These are phyloP conservation scores for Aureobasidium lini DNA, from an alignment of 2,329 filamentous ascomycete species.

Conservation along the genomic window DNA sequence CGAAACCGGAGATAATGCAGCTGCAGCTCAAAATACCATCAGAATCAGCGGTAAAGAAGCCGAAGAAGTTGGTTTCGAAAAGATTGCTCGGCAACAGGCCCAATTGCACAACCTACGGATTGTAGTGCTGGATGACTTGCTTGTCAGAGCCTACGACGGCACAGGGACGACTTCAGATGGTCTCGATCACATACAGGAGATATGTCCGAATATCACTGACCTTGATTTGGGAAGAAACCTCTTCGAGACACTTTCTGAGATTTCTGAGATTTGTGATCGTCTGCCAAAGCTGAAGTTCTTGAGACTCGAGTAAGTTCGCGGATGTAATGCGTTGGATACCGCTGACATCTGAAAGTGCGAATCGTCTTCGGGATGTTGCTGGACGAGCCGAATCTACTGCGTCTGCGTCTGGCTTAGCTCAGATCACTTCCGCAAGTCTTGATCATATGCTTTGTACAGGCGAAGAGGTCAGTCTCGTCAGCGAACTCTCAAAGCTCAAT, in stretches of 20 bases:
- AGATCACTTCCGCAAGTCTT: slow-evolving; percentile 22
- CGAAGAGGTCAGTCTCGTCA: slow-evolving; percentile 23
- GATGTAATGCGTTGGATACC: not conserved
- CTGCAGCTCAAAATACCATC: slow-evolving; percentile 41
- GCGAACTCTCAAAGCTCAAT: not conserved
- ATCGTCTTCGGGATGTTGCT: slow-evolving; percentile 49
- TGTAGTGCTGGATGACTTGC: slow-evolving; percentile 72
- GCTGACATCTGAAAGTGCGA: slow-evolving; percentile 50
- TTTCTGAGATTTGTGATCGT: slow-evolving; percentile 63
- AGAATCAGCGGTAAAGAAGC: slow-evolving; percentile 74
- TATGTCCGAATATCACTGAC: slow-evolving; percentile 57
- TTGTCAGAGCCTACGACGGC: slow-evolving; percentile 11
- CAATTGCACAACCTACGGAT: slow-evolving; percentile 69
- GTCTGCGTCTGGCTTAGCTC: slow-evolving; percentile 11
- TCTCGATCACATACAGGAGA: slow-evolving; percentile 20
- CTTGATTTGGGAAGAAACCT: slow-evolving; percentile 82
- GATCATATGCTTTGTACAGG: slow-evolving; percentile 40
- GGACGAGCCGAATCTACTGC: slow-evolving; percentile 4
- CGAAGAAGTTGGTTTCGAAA: slow-evolving; percentile 92
- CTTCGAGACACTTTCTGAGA: slow-evolving; percentile 58
- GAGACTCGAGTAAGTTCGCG: slow-evolving; percentile 59
- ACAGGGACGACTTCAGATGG: slow-evolving; percentile 15
- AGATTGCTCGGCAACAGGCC: slow-evolving; percentile 74
- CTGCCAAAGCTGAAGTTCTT: slow-evolving; percentile 60
- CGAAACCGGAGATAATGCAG: slow-evolving; percentile 26